Conservation (phyloP, 305 asterid genomes). For the Solanum aculeatissimum region DNA sequence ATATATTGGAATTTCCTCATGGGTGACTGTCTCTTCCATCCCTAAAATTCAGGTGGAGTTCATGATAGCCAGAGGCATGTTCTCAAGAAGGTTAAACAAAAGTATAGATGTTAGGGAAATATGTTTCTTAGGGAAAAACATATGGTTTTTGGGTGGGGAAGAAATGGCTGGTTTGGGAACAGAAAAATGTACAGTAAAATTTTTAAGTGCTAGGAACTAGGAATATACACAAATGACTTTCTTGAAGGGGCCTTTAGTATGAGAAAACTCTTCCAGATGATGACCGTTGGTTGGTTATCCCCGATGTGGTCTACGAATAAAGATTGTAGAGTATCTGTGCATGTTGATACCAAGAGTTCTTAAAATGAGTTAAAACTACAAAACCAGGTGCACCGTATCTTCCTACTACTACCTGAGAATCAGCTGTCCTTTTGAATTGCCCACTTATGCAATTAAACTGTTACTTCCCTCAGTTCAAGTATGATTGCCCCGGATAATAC, state of each 20-base stretch:
- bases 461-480: not conserved
- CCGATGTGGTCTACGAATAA: not conserved
- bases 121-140: not conserved
- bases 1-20: not conserved
- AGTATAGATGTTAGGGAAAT: not conserved
- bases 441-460: not conserved
- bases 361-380: not conserved
- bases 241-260: not conserved
- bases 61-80: not conserved
- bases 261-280: not conserved
- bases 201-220: not conserved
- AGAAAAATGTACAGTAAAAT: not conserved
- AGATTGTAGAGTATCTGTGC: not conserved
- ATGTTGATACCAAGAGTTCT: not conserved
- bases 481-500: not conserved
- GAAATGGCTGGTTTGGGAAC: not conserved
- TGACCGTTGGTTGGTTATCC: not conserved
- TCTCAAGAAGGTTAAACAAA: not conserved
- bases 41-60: not conserved
- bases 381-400: not conserved
- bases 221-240: not conserved
- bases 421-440: not conserved
- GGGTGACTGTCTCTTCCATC: not conserved
- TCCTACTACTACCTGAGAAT: not conserved
- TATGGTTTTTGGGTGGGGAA: not conserved